A percentile compares a stretch with the other conserved stretches of the same genome.
phyloP scores from a whole-genome alignment of 1,284 basidiomycete species.

The Sparassis latifolia region DNA sequence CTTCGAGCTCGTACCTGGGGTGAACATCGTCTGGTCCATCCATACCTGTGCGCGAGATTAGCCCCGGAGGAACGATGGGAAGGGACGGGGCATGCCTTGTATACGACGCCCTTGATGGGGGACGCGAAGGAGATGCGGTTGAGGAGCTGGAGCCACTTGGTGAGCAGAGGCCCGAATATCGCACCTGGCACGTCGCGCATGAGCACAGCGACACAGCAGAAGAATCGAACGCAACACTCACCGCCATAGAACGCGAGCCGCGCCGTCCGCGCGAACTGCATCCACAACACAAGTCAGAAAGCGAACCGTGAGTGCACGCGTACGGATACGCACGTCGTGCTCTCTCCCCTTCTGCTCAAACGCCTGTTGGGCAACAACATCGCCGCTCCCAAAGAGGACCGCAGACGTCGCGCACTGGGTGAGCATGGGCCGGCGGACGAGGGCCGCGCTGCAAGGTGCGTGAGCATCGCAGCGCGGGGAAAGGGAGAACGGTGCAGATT shows the following conservation, averaged over 20 bases:
- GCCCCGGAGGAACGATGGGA: neutral
- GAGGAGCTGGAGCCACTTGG: slow-evolving; percentile 66
- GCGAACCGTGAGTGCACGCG: neutral
- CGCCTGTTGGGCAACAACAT: slow-evolving; percentile 76
- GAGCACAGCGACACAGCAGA: neutral
- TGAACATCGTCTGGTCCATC: slow-evolving; percentile 68
- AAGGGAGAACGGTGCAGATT: slow-evolving; percentile 12
- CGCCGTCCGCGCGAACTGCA: slow-evolving; percentile 62
- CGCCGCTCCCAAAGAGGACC: slow-evolving; percentile 71
- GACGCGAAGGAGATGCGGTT: slow-evolving; percentile 56
- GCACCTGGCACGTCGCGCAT: slow-evolving; percentile 34
- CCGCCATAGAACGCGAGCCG: slow-evolving; percentile 74
- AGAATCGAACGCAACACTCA: slow-evolving; percentile 16
- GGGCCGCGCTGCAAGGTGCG: slow-evolving; percentile 39
- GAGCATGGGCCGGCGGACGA: slow-evolving; percentile 59
- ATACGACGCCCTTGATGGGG: slow-evolving; percentile 49
- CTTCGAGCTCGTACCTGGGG: slow-evolving; percentile 41
- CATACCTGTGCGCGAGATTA: slow-evolving; percentile 44
- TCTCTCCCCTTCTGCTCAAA: slow-evolving; percentile 61
- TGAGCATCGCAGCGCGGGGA: neutral
- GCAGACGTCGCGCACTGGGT: slow-evolving; percentile 63
- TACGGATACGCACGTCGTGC: slow-evolving; percentile 53
- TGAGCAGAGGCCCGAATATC: slow-evolving; percentile 66
- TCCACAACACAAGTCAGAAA: neutral
- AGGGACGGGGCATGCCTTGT: slow-evolving; percentile 39